Base-by-base conservation (phyloP, 1,284 basidiomycete genomes). In the Vanrija humicola region DNA sequence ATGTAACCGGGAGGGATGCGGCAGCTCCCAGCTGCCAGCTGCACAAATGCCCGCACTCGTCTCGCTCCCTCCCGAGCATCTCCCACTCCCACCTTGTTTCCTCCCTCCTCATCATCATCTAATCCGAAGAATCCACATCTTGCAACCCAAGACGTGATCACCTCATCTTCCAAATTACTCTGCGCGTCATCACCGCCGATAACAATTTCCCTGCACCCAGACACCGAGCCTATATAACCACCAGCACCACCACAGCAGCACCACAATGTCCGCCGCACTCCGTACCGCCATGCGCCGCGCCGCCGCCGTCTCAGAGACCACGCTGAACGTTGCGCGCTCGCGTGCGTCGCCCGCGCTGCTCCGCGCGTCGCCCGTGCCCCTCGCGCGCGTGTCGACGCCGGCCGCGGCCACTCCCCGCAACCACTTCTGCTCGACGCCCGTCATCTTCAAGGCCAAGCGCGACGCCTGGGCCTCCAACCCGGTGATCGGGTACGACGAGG, bases 401-500 rank as follows among this genome's bases (percentile, higher is more conserved):
- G 19, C 29, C 10, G 29, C 28, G 12, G 12, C 46, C 7, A 15
- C n/a, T 10, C 23, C n/a, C 46, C 44, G 55, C 45, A 42, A 23
- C 21, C 21, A 29, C 14, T 46, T 57, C 55, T 28, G 28, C 38
- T 29, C 46, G 26, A 40, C 45, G 21, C 16, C 51, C 6, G 18
- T 40, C 52, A 28, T 8, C n/a, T 40, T 23, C 39, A 39, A 48
- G 26, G 38, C 50, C 48, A 28, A 60, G 40, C 59, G 59, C 23
- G 48, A 48, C 44, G 58, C 56, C 5, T 75, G 70, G 69, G 73
- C 72, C 3, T 56, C 60, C 40, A 55, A 70, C 19, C 84, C 82
- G 38, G 78, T 84, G 28, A 78, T 97, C 50, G 81, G 82, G 0
- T 98, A 96, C 72, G 85, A 88, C 34, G 85, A 93, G 63, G 79